Base-by-base conservation (phyloP, 805 yeast species). In the Scheffersomyces amazonensis region DNA sequence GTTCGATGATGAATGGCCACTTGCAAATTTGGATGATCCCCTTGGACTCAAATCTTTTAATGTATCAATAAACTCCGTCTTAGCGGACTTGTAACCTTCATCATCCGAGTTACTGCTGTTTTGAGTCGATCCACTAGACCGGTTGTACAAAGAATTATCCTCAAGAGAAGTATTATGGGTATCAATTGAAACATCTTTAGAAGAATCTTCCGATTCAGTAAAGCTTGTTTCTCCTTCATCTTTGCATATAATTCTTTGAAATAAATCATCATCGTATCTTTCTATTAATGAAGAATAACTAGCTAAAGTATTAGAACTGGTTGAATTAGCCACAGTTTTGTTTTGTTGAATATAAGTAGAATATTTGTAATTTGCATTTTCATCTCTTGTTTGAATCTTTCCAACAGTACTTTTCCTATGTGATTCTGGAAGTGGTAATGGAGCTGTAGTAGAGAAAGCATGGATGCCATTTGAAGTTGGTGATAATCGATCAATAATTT, bases 231-330 rank as follows among this genome's bases (percentile, higher is more conserved):
- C 30, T 27, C 30, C 15, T 27, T n/a, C 17, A 13, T 27, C 30
- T 27, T n/a, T 27, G 6, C 9, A 6, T 20, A 6, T 20, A 27
- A 3, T 15, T 5, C 9, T 5, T 15, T 15, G 8, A 3, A 21
- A 30, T 17, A 27, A 32, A 25, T 44, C 50, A 32, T 47, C 49
- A 16, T 58, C 65, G 42, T 63, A 63, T 7, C 52, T 48, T 19
- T 58, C 65, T 29, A 62, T 56, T 11, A 63, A 40, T 15, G 64
- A 58, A 2, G 55, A 35, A 41, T 58, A 54, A 28, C 63, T 60
- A 15, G 43, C 32, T 10, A 60, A 32, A 1, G 62, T 52, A 30
- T 47, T 52, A 24, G 52, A 40, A 34, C 63, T 58, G 6, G 23
- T 38, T 15, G 58, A 50, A 12, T 41, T 36, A 10, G 42, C 10